Base-by-base conservation (phyloP, 176 grass and related monocot species). In the Carex myosuroides region DNA sequence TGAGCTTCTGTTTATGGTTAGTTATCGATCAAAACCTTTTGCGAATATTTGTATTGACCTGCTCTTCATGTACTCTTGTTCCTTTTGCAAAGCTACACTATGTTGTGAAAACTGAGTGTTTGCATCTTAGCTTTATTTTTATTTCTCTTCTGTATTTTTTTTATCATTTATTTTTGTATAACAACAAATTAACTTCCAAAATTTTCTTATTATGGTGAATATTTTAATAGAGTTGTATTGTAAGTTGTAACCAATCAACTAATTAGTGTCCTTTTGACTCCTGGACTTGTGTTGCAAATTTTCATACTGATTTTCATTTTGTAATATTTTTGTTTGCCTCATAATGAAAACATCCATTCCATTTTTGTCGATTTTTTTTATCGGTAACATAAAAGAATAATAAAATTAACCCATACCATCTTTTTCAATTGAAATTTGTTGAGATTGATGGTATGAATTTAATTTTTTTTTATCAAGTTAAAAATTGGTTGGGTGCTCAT, bases 211-310 rank as follows among this genome's bases (percentile, higher is more conserved):
- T 66, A 60, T 60, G 79, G 81, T 83, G 81, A 83, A 83, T 83
- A 83, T 83, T 83, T 83, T 13, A 65, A 54, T 68, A 83, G 81
- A 69, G 81, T 83, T 83, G 60, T 83, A 44, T 54, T 83, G 42
- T 68, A 83, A 83, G 42, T 66, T 83, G 60, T 52, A 83, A 83
- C 81, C 60, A 83, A 44, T 67, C 61, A 52, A 83, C 60, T 61
- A 66, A 42, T 83, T 55, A 52, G 42, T 50, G 24, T 50, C 30
- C 24, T 66, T 69, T 52, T 8, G 16, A 3, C 52, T 68, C 44
- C 44, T 68, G 2, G 16, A 66, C 0, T 57, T 57, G 11, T 78
- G 73, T 55, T 75, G 8, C 11, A 75, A 70, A 16, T 74, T 52
- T 54, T 21, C 12, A 75, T 29, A 53, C 3, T 14, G 12, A 26